phyloP scores from a whole-genome alignment of 371 early-diverging fungal species.

The Apophysomyces elegans region DNA sequence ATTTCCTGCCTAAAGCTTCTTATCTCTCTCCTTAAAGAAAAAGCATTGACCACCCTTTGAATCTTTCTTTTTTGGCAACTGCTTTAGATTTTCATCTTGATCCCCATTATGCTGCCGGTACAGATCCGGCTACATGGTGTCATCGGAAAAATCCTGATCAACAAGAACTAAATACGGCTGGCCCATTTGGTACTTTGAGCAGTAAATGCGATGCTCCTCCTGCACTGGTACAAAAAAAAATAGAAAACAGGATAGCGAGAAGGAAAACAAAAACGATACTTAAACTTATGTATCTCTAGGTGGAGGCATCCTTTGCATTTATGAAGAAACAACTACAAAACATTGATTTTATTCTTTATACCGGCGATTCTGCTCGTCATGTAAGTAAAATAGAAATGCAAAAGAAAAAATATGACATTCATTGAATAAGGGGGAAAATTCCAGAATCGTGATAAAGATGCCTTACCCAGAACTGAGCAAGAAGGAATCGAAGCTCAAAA shows the following conservation, averaged over 20 bases:
- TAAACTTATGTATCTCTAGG: slow-evolving; percentile 12
- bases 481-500: slow-evolving; percentile 27
- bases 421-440: background rate
- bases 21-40: background rate
- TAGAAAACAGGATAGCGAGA: background rate
- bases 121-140: slow-evolving; percentile 3
- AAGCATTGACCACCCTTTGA: too few relatives aligned
- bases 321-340: slow-evolving; percentile 25
- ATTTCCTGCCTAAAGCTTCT: too few relatives aligned
- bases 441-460: slow-evolving; percentile 30
- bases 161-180: slow-evolving; percentile 9
- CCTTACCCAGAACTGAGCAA: slow-evolving; percentile 17
- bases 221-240: slow-evolving; percentile 8
- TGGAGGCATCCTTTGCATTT: slow-evolving; percentile 36
- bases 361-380: slow-evolving; percentile 39
- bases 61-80: background rate
- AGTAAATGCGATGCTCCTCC: slow-evolving; percentile 34
- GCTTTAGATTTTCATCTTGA: slow-evolving; percentile 25
- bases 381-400: slow-evolving; percentile 7
- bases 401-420: too few relatives aligned
- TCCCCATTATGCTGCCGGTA: slow-evolving; percentile 4
- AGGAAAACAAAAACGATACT: background rate
- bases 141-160: slow-evolving; percentile 12
- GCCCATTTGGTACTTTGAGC: slow-evolving; percentile 26
- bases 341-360: slow-evolving; percentile 48